Evolutionary conservation across 1,284 basidiomycete genomes (phyloP).

Genomic region (Trametes versicolor): DNA sequence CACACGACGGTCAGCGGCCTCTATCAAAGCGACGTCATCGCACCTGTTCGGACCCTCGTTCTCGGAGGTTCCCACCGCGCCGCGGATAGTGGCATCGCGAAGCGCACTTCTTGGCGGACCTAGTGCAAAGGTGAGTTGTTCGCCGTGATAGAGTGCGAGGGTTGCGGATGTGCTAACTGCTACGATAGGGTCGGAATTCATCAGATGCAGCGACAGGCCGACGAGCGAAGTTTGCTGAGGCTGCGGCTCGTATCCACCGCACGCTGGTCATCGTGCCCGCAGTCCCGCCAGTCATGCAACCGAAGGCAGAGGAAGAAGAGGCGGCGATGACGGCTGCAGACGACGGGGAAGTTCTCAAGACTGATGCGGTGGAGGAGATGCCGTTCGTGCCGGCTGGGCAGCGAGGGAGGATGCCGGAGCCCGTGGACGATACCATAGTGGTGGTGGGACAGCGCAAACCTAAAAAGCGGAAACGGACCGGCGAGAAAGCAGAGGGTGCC

Average conservation of each 20-base stretch:
- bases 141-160: background rate
- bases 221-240: conserved; percentile 44
- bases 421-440: conserved; percentile 71
- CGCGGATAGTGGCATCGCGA: conserved; percentile 42
- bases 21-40: conserved; percentile 35
- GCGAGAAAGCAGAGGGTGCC: conserved; percentile 18
- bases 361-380: conserved; percentile 65
- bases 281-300: conserved; percentile 49
- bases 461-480: conserved; percentile 67
- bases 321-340: conserved; percentile 18
- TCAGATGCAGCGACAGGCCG: background rate
- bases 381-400: conserved; percentile 74
- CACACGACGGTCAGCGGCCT: conserved; percentile 23
- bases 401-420: conserved; percentile 47
- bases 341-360: conserved; percentile 26
- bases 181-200: background rate
- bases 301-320: conserved; percentile 5
- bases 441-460: conserved; percentile 70
- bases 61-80: background rate
- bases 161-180: background rate
- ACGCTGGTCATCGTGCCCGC: conserved; percentile 58
- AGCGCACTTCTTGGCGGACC: conserved; percentile 55
- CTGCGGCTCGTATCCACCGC: conserved; percentile 53
- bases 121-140: background rate
- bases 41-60: conserved; percentile 39